These are phyloP conservation scores for Capsicum rhomboideum DNA, from an alignment of 257 asterid genomes.

Conservation along the genomic window DNA sequence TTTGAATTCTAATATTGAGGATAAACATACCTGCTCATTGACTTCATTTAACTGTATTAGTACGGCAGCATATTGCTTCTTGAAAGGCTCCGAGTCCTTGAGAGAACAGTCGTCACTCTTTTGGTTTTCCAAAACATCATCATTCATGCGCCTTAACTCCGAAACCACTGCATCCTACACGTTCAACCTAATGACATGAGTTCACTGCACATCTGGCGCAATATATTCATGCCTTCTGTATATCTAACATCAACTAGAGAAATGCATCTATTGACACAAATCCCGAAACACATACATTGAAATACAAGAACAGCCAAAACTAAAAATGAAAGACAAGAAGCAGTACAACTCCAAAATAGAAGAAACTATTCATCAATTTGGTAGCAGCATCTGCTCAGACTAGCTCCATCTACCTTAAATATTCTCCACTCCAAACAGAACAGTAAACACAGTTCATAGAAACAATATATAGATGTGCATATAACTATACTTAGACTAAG, in stretches of 20 bases:
- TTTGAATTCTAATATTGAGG: not conserved
- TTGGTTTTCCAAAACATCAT: slow-evolving; percentile 54
- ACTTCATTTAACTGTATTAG: slow-evolving; percentile 63
- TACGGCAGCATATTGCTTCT: slow-evolving; percentile 78
- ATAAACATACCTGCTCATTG: slow-evolving; percentile 58
- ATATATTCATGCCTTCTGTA: not conserved
- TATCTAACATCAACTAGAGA: not conserved
- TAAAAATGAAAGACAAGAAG: not conserved
- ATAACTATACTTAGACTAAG: not conserved
- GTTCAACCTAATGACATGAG: slow-evolving; percentile 23
- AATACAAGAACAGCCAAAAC: not conserved
- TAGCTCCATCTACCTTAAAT: not conserved
- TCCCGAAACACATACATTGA: not conserved
- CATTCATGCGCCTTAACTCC: slow-evolving; percentile 77
- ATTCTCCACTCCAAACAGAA: not conserved
- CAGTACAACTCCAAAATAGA: not conserved
- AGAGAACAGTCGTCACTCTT: slow-evolving; percentile 38
- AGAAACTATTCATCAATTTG: not conserved
- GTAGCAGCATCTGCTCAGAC: not conserved
- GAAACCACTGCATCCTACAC: slow-evolving; percentile 73
- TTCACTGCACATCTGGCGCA: not conserved
- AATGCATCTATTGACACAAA: not conserved
- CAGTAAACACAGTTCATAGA: not conserved
- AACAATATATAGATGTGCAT: not conserved
- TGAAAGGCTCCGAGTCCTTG: slow-evolving; percentile 68